These are phyloP conservation scores for Penicillium roqueforti DNA, from an alignment of 495 filamentous ascomycete genomes.

Conservation along the genomic window DNA sequence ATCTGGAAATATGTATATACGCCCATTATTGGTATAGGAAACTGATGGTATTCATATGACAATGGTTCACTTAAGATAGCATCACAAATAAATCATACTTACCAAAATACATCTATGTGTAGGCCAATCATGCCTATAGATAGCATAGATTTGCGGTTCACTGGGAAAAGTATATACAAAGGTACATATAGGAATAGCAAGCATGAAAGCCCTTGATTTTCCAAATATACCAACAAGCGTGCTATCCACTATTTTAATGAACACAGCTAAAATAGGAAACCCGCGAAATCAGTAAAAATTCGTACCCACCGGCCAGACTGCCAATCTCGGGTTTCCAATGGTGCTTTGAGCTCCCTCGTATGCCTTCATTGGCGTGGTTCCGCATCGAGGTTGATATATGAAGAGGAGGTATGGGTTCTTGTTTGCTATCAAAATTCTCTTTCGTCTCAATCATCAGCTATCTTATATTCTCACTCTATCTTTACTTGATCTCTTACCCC, in stretches of 20 bases:
- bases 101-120: background rate
- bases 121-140: background rate
- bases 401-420: background rate
- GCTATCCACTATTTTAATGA: background rate
- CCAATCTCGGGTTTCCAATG: background rate
- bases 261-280: background rate
- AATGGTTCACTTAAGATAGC: background rate
- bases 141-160: background rate
- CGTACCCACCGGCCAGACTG: background rate
- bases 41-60: background rate
- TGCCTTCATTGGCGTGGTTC: background rate
- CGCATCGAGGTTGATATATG: background rate
- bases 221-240: background rate
- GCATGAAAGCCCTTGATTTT: background rate
- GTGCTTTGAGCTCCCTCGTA: background rate
- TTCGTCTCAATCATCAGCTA: background rate
- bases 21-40: background rate
- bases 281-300: background rate
- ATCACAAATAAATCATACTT: slow-evolving; percentile 1
- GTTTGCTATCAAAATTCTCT: background rate
- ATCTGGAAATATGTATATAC: background rate
- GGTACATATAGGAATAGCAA: background rate
- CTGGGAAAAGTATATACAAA: background rate
- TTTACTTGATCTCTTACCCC: background rate
- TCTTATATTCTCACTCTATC: background rate